Base-by-base conservation (phyloP, 129 eudicot genomes). In the Sambucus nigra region DNA sequence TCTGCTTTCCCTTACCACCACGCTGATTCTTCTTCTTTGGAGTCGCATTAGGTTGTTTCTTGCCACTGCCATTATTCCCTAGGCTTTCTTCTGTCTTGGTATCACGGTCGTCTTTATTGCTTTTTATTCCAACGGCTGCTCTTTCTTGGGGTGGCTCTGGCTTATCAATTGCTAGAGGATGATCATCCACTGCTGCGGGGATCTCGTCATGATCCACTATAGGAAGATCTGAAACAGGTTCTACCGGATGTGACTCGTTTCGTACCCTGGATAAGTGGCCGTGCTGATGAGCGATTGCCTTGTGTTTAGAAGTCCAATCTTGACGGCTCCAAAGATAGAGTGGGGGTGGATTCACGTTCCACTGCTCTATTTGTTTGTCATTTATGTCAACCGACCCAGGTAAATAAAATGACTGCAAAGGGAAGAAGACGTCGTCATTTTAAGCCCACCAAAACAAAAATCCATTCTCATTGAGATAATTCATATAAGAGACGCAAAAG, bases 311-410 rank as follows among this genome's bases (percentile, higher is more conserved):
- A 18, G 99, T 81, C 84, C 80, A 76, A 38, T 65, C 84, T 15
- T 53, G 72, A 21, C 58, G 77, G 65, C 99, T 91, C 99, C 99
- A 91, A 19, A 91, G 86, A 54, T 79, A 85, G 28, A 91, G 95
- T 5, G 71, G 69, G 20, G 94, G 94, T 47, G 84, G 61, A 53
- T 21, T 71, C 11, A 14, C 26, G 60, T 85, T 91, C 99, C 95
- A 74, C 21, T 82, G 78, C 4, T 85, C 99, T 45, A 86, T 72
- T 77, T 74, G 89, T 59, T 91, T 67, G 62, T 71, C 89, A 66
- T 76, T 77, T 27, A 64, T 72, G 49, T 91, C 95, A 49, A 72
- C 47, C 8, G 99, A 91, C 53, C 99, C 99, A 16, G 95, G 99
- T 17, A 91, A 66, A 80, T 82, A 91, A 71, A 91, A 91, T 29